Conservation (phyloP, 2,329 filamentous ascomycete species). For the Apiospora arundinis region DNA sequence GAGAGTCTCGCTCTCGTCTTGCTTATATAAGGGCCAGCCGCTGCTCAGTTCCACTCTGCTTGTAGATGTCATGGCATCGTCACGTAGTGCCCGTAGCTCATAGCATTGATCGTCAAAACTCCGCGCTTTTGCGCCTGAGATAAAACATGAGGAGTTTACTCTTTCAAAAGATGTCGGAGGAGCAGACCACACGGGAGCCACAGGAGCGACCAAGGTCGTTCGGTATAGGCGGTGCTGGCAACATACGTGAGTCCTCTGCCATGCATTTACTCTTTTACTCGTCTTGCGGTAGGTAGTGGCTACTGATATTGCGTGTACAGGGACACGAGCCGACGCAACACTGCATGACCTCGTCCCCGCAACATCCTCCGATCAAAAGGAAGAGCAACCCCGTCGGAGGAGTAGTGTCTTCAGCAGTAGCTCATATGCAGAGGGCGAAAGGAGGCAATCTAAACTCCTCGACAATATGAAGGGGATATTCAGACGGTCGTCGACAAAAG, state of each 20-base stretch:
- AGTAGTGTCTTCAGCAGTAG: constrained; percentile 5
- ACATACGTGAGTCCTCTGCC: constrained; percentile 14
- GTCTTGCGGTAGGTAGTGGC: neutral
- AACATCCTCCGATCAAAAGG: neutral
- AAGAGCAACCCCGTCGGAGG: neutral
- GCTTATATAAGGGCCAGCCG: neutral
- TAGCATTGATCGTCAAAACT: neutral
- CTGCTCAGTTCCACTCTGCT: neutral
- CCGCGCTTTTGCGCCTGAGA: neutral
- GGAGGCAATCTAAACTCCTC: constrained; percentile 1
- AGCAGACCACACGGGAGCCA: neutral
- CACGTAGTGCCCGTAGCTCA: neutral
- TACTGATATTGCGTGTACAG: neutral
- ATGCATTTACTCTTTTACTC: too few relatives aligned
- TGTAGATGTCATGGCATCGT: neutral
- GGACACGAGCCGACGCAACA: constrained; percentile 3
- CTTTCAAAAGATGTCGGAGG: neutral
- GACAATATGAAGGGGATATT: constrained; percentile 14
- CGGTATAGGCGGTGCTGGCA: constrained; percentile 17
- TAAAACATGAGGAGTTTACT: neutral
- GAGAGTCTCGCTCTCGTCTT: neutral
- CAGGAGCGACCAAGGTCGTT: neutral
- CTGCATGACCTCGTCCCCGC: neutral
- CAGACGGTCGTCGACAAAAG: neutral
- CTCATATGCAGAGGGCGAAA: neutral